Evolutionary conservation across 2,329 filamentous ascomycete species (phyloP).

Genomic region (Arachnopeziza araneosa): DNA sequence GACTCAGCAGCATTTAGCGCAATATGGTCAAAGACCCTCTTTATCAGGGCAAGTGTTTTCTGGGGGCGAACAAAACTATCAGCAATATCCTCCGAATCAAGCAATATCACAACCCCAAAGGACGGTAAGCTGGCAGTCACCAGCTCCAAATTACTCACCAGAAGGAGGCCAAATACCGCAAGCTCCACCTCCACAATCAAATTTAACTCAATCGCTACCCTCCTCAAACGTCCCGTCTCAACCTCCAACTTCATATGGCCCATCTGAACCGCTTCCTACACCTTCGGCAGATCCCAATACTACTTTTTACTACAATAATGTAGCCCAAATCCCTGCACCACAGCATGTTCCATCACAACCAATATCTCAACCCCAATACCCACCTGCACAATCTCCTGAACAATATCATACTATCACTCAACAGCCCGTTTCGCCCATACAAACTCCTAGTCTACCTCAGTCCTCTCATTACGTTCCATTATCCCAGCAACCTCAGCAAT

Average conservation of each 20-base stretch:
- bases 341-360: constrained; percentile 34
- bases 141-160: constrained; percentile 20
- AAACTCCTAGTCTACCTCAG: constrained; percentile 23
- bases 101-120: constrained; percentile 38
- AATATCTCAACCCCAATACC: constrained; percentile 33
- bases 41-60: constrained; percentile 19
- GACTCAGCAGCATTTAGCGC: constrained; percentile 40
- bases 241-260: constrained; percentile 31
- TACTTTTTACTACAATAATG: constrained; percentile 51
- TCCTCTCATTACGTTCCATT: constrained; percentile 26
- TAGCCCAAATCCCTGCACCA: constrained; percentile 32
- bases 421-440: constrained; percentile 23
- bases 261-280: constrained; percentile 30
- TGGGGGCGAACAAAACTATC: constrained; percentile 19
- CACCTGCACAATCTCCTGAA: constrained; percentile 32
- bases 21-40: constrained; percentile 23
- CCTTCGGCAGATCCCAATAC: constrained; percentile 46
- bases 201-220: constrained; percentile 23
- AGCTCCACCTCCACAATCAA: constrained; percentile 5
- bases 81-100: constrained; percentile 20
- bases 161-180: constrained; percentile 19
- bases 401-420: constrained; percentile 22
- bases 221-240: constrained; percentile 27
- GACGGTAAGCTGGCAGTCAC: constrained; percentile 45
- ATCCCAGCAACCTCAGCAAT: constrained; percentile 11